Conservation (phyloP, 176 grass and related monocot species). For the Cenchrus americanus region DNA sequence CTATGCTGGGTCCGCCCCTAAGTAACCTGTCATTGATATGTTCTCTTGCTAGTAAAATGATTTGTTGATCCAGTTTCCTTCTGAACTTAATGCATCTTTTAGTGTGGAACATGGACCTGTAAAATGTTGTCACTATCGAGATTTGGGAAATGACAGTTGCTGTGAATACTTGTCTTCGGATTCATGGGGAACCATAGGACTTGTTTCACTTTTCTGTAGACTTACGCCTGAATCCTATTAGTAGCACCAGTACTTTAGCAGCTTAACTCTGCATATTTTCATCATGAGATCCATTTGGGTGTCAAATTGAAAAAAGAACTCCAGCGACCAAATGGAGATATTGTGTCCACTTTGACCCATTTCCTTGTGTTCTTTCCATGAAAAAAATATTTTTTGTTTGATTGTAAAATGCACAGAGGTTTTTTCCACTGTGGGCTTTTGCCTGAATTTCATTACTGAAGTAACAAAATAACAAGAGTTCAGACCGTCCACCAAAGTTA, state of each 20-base stretch:
- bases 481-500: too few species aligned
- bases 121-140: background rate
- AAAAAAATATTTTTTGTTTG: background rate
- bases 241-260: background rate
- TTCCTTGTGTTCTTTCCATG: slow-evolving; percentile 13
- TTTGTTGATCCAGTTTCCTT: background rate
- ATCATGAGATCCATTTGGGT: background rate
- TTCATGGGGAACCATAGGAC: background rate
- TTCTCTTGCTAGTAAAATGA: background rate
- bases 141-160: background rate
- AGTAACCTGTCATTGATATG: background rate
- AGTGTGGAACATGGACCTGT: background rate
- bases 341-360: background rate
- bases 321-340: background rate
- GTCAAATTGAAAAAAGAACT: background rate
- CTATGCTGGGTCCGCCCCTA: too few species aligned
- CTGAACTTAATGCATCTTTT: background rate
- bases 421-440: too few species aligned
- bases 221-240: background rate
- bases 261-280: background rate
- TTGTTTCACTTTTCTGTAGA: background rate
- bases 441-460: too few species aligned
- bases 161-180: background rate
- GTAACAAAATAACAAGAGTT: too few species aligned
- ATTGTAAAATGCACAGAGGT: background rate